Base-by-base conservation (phyloP, 2,329 filamentous ascomycete species). In the Penicillium sp. region DNA sequence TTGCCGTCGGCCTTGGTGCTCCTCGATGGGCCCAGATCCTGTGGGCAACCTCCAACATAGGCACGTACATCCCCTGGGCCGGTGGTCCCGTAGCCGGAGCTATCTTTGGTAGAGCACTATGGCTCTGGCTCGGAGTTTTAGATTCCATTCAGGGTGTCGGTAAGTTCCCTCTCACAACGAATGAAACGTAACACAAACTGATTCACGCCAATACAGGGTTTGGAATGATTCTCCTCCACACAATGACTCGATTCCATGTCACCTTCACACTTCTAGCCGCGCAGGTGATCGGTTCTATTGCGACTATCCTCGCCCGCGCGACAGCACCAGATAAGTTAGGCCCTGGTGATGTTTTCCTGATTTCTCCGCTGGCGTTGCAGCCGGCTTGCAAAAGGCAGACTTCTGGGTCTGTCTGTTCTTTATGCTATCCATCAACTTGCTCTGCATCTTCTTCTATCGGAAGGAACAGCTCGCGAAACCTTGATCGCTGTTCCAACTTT, bases 21-120 rank as follows among this genome's bases (percentile, higher is more conserved):
- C 86, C 86, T 2, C 78, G 85, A 59, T 89, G 85, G 83, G 81
- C 81, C 25, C 86, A 89, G 68, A 87, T 87, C 68, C 82, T 86
- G 67, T 88, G 86, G 86, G 82, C 79, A 14, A 81, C 81, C 8
- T 84, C 80, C 3, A 80, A 81, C 37, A 81, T 87, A 60, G 85
- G 84, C 6, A 74, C 79, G 50, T 87, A 82, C 64, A 70, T 89
- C 1, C 86, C 86, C 3, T 88, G 85, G 62, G 62, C 60, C 82
- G 82, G 82, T 27, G 72, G 76, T 1, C 78, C 79, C 15, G 71
- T 82, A 1, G 76, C 78, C 14, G 79, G 81, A 12, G 82, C 85
- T 40, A 12, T 40, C 18, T 0, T 69, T 88, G 1, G 71, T 83
- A 6, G 82, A 82, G 2, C 77, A 85, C 37, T 88, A 8, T 88